Evolutionary conservation across 23 red algal species (phyloP).

Genomic region (Gracilariopsis chorda): DNA sequence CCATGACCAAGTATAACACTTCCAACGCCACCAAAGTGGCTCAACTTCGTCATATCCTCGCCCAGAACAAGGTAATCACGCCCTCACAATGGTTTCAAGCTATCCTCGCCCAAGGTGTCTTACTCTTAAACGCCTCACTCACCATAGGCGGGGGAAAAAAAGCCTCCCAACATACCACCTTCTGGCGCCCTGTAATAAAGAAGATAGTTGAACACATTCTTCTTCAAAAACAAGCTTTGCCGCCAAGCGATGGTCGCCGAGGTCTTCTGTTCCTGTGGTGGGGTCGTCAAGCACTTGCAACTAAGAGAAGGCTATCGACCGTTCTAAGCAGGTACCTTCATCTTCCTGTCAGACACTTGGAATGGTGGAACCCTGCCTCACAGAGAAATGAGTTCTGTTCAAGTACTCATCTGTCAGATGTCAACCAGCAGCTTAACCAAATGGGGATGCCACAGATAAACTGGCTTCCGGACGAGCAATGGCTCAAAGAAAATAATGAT

Average conservation of each 20-base stretch:
- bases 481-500: background rate
- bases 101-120: background rate
- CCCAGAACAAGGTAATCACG: background rate
- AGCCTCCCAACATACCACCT: background rate
- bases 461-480: background rate
- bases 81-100: slow-evolving; percentile 11
- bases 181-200: slow-evolving; percentile 20
- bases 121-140: background rate
- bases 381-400: slow-evolving; percentile 16
- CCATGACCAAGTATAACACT: background rate
- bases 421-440: background rate
- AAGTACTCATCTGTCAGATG: background rate
- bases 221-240: background rate
- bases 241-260: background rate
- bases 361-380: background rate
- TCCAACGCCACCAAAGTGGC: background rate
- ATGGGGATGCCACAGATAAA: background rate
- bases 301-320: background rate
- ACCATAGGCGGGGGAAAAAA: background rate
- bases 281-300: background rate
- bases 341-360: background rate
- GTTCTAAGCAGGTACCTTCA: background rate
- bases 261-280: slow-evolving; percentile 1
- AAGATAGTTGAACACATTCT: background rate
- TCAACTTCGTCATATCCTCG: background rate